phyloP scores from a whole-genome alignment of 768 basidiomycete genomes.

The Macrocybe gigantea region DNA sequence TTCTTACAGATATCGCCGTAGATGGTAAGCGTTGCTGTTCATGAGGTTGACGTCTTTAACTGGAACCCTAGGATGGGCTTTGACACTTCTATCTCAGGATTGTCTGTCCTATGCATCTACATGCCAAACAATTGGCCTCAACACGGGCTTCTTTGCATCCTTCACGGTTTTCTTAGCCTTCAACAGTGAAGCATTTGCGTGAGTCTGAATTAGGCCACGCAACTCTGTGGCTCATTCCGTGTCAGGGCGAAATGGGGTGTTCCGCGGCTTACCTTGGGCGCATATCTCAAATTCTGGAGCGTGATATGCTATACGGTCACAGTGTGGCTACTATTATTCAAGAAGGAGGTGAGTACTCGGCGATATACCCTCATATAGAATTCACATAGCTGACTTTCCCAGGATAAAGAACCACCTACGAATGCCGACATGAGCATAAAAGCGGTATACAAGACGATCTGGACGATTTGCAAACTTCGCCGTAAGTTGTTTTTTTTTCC shows the following conservation, averaged over 20 bases:
- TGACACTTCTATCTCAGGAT: slow-evolving; percentile 84
- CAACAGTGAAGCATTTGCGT: slow-evolving; percentile 92
- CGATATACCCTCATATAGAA: not conserved
- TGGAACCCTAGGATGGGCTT: slow-evolving; percentile 57
- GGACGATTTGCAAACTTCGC: slow-evolving; percentile 85
- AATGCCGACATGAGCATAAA: slow-evolving; percentile 87
- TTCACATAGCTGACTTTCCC: slow-evolving; percentile 1
- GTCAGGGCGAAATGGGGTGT: slow-evolving; percentile 70
- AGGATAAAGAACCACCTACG: slow-evolving; percentile 73
- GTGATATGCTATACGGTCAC: slow-evolving; percentile 81
- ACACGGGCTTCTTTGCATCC: slow-evolving; percentile 91
- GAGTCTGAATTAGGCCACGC: slow-evolving; percentile 15
- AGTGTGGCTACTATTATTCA: slow-evolving; percentile 78
- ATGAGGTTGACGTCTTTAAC: not conserved
- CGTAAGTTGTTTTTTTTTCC: slow-evolving; percentile 43
- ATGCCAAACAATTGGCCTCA: slow-evolving; percentile 95
- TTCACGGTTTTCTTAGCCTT: slow-evolving; percentile 98
- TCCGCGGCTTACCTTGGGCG: slow-evolving; percentile 62
- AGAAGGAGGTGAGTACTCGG: slow-evolving; percentile 67
- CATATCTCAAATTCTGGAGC: slow-evolving; percentile 86
- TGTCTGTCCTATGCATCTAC: slow-evolving; percentile 96
- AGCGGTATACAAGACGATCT: slow-evolving; percentile 91
- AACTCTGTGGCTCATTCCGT: not conserved
- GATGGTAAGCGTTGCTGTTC: slow-evolving; percentile 62
- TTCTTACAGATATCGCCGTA: slow-evolving; percentile 81